These are phyloP conservation scores for Penicillium verhagenii DNA, from an alignment of 495 filamentous ascomycete species.

Conservation along the genomic window DNA sequence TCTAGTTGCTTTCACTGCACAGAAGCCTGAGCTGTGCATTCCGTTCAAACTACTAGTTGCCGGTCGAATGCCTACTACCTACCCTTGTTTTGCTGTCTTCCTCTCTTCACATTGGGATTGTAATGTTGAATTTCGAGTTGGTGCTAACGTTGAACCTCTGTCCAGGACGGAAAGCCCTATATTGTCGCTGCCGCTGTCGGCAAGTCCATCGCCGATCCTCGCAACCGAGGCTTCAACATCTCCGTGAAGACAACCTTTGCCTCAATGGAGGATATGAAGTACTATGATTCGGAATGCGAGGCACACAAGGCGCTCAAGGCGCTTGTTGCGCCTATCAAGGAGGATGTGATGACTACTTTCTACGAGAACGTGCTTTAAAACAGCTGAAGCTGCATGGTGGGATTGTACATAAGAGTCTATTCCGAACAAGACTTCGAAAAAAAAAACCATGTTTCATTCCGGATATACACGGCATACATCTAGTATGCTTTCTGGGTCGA, in stretches of 20 bases:
- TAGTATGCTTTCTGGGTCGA: conserved; percentile 8
- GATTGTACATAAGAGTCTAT: background rate
- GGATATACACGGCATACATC: conserved; percentile 35
- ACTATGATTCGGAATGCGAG: conserved; percentile 63
- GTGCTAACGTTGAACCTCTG: background rate
- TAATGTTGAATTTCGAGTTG: too few species aligned
- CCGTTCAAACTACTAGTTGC: background rate
- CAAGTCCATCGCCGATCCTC: conserved; percentile 48
- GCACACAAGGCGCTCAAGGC: conserved; percentile 63
- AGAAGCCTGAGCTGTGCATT: background rate
- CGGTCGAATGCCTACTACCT: too few species aligned
- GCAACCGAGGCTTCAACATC: conserved; percentile 63
- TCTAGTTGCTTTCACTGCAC: background rate
- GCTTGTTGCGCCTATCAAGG: conserved; percentile 31
- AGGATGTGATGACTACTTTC: conserved; percentile 50
- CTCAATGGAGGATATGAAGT: conserved; percentile 65
- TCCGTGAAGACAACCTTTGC: conserved; percentile 59
- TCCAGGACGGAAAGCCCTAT: conserved; percentile 65
- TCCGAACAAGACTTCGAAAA: background rate
- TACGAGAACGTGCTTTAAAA: conserved; percentile 45
- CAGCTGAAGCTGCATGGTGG: background rate
- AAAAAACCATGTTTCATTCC: conserved; percentile 13
- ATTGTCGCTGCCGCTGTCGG: conserved; percentile 52
- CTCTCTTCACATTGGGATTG: background rate
- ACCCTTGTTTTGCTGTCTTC: background rate